Evolutionary conservation across 192 early-diverging fungal species (phyloP), one percentile per base, ranked within the genome.

Genomic region (Phycomyces blakesleeanus): DNA sequence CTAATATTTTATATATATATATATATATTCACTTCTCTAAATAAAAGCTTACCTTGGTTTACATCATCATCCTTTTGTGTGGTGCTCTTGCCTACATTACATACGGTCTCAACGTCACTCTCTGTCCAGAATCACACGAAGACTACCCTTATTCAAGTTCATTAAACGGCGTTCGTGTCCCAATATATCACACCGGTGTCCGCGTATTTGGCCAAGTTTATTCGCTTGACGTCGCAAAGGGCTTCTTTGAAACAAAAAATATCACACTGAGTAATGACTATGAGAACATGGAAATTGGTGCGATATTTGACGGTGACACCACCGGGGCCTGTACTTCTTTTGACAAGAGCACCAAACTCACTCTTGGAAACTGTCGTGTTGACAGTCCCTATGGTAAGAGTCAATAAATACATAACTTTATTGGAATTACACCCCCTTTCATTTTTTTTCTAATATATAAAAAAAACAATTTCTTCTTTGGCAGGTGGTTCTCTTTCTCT

Each of bases 51-150:
- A 67, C 71, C 26, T 29, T 73, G 29, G 60, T 63, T 11, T 73
- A 73, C n/a, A 72, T 78, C 39, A 76, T 79, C 51, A 10, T 61
- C 0, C 37, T 80, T 16, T 50, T 70, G 11, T 77, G 77, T 54
- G 51, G 57, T 2, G 15, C 57, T 15, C 54, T 77, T 18, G 76
- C 75, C 21, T 79, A 77, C 53, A 38, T 83, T 2, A 83, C 78
- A 20, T 78, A 80, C 65, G 81, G 76, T 1, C 37, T 83, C 2
- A 38, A 63, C 4, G 57, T 59, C 1, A 54, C 66, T 10, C 27
- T 81, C 21, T 81, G 79, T 18, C 77, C 68, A 21, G 50, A 18
- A 10, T 38, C 21, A 1, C 51, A 41, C 16, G 12, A 40, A 21
- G 42, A 62, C 34, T 59, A 63, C 24, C 64, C 68, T 21, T 68